These are phyloP conservation scores for Citrus unshiu DNA, from an alignment of 345 rosid species.

Conservation along the genomic window DNA sequence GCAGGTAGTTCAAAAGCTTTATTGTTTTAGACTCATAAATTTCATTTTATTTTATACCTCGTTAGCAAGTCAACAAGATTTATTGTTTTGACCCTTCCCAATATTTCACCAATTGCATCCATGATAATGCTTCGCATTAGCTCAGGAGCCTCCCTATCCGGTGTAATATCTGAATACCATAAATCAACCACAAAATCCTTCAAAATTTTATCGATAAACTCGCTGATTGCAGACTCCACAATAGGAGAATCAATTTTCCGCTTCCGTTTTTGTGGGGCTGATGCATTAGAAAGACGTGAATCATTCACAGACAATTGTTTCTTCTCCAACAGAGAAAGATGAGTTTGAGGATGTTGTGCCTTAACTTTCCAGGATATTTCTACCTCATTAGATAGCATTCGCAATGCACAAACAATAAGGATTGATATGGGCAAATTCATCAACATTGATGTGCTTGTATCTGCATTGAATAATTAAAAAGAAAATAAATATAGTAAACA, in stretches of 20 bases:
- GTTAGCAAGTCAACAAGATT: slow-evolving; percentile 87
- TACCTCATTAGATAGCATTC: slow-evolving; percentile 58
- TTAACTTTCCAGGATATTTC: slow-evolving; percentile 73
- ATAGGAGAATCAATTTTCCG: slow-evolving; percentile 76
- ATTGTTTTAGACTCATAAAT: not conserved
- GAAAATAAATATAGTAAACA: too few relatives aligned
- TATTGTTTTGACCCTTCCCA: slow-evolving; percentile 74
- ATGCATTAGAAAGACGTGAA: slow-evolving; percentile 53
- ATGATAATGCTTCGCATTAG: slow-evolving; percentile 72
- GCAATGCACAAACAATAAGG: slow-evolving; percentile 42
- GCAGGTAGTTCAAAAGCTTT: not conserved
- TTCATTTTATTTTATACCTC: slow-evolving; percentile 34
- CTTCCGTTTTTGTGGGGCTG: slow-evolving; percentile 67
- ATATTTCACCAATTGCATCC: slow-evolving; percentile 90
- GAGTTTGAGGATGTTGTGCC: slow-evolving; percentile 24
- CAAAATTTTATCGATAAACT: slow-evolving; percentile 73
- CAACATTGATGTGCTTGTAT: slow-evolving; percentile 43
- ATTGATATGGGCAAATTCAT: slow-evolving; percentile 84
- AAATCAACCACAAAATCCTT: slow-evolving; percentile 80
- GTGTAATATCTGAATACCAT: slow-evolving; percentile 93
- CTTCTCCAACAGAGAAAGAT: slow-evolving; percentile 57
- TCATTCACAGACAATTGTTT: slow-evolving; percentile 78
- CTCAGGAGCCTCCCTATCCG: slow-evolving; percentile 85
- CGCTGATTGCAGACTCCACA: slow-evolving; percentile 74
- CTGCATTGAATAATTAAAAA: too few relatives aligned